Percentiles rank a stretch among this genome's conserved stretches.
Evolutionary conservation across 2,329 filamentous ascomycete species (phyloP).

Genomic region (Hirsutella rhossiliensis): DNA sequence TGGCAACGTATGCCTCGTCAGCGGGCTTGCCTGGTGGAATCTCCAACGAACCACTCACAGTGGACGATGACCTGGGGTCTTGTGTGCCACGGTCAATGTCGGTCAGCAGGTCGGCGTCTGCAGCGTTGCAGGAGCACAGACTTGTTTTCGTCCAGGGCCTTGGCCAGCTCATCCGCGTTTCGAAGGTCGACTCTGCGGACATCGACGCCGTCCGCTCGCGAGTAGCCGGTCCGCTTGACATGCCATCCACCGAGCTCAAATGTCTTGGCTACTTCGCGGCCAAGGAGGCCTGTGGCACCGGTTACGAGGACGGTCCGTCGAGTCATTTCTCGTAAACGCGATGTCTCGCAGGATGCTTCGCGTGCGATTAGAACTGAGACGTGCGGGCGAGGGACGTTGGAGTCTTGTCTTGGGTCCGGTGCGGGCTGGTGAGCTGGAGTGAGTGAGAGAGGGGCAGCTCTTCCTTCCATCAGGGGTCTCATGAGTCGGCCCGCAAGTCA

Average conservation of each 20-base stretch:
- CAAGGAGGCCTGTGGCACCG: conserved; percentile 73
- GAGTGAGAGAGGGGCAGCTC: too few species aligned
- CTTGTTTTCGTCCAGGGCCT: conserved; percentile 41
- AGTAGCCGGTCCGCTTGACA: conserved; percentile 63
- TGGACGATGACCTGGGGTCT: conserved; percentile 72
- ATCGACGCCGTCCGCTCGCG: conserved; percentile 57
- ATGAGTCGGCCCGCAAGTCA: too few species aligned
- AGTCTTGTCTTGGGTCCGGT: too few species aligned
- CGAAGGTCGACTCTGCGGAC: conserved; percentile 49
- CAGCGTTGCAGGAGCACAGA: conserved; percentile 19
- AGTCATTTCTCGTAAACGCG: conserved; percentile 7
- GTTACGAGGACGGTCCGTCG: conserved; percentile 56
- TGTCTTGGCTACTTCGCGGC: conserved; percentile 61
- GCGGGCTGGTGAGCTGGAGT: too few species aligned
- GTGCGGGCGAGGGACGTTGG: too few species aligned
- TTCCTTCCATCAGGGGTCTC: too few species aligned
- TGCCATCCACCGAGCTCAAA: conserved; percentile 53
- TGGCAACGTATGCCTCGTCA: conserved; percentile 18
- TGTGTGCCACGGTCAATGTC: conserved; percentile 1
- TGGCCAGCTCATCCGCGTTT: conserved; percentile 32
- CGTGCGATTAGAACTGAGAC: too few species aligned
- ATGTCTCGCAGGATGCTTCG: background rate
- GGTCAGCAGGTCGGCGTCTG: background rate
- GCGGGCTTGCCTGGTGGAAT: background rate
- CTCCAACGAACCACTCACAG: conserved; percentile 39